Percentiles rank a stretch among this genome's conserved stretches.
Conservation (phyloP, 805 yeast species). For the Saccharomycopsis fermentans region DNA sequence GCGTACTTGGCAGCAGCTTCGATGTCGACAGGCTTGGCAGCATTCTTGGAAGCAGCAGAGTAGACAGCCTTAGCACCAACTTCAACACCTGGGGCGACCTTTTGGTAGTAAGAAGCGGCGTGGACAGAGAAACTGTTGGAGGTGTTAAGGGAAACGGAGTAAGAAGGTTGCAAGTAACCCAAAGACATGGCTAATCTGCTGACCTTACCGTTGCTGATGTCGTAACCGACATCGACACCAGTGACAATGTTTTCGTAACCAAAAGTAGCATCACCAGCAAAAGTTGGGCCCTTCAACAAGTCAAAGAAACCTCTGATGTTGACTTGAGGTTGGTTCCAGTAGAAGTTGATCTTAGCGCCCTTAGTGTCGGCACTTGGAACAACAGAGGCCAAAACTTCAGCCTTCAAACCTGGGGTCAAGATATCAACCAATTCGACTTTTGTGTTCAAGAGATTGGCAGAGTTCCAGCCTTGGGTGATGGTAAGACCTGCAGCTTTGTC, state of each 20-base stretch:
- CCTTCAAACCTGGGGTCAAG: slow-evolving; percentile 89
- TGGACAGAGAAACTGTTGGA: slow-evolving; percentile 79
- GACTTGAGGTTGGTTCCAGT: slow-evolving; percentile 86
- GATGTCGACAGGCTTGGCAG: slow-evolving; percentile 72
- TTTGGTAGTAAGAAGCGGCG: slow-evolving; percentile 96
- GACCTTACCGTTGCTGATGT: slow-evolving; percentile 83
- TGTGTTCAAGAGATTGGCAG: slow-evolving; percentile 84
- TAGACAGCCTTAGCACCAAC: slow-evolving; percentile 97
- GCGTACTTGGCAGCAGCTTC: slow-evolving; percentile 95
- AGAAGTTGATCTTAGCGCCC: slow-evolving; percentile 82
- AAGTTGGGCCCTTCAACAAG: slow-evolving; percentile 88
- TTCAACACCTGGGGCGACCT: slow-evolving; percentile 81
- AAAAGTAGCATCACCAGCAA: slow-evolving; percentile 88
- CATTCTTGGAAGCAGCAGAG: slow-evolving; percentile 63
- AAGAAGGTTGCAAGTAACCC: slow-evolving; percentile 84
- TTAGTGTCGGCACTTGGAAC: slow-evolving; percentile 75
- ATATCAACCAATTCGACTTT: slow-evolving; percentile 88
- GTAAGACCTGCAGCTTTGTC: slow-evolving; percentile 91
- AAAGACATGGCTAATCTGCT: slow-evolving; percentile 89
- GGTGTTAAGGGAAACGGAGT: slow-evolving; percentile 66
- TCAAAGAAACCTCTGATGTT: slow-evolving; percentile 93
- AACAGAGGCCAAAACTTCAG: slow-evolving; percentile 80
- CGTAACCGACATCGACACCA: slow-evolving; percentile 96
- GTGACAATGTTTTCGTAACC: slow-evolving; percentile 95
- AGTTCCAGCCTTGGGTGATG: slow-evolving; percentile 96